Evolutionary conservation across 2,329 filamentous ascomycete species (phyloP), one percentile per base, ranked within the genome.

Genomic region (Fusarium falciforme): DNA sequence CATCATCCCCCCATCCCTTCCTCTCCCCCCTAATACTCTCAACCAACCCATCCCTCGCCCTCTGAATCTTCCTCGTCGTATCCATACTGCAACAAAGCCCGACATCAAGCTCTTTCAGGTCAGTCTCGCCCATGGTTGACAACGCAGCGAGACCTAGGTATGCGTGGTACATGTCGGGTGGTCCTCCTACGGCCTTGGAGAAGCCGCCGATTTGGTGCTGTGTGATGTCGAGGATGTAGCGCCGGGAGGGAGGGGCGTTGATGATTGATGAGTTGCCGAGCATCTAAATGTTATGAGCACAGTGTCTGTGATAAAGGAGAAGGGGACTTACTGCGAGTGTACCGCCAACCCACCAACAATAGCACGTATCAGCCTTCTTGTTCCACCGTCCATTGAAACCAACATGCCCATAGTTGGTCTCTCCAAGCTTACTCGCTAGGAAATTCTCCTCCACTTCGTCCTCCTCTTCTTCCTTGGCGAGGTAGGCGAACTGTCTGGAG

Each of bases 331-430:
- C 85, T 61, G 80, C 77, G 1, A 90, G 80, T 1, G 94, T 90
- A 2, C 90, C 94, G 5, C 89, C 88, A 1, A 94, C 94, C 96
- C 96, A 99, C 87, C 96, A 99, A 25, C 91, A 93, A 82, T 99
- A 99, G 84, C 96, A 99, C 1, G 96, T 98, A 83, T 99, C 96
- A 11, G 94, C 93, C 57, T 92, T 88, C 82, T 99, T 99, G 85
- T 98, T 98, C 80, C 90, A 91, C 59, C 96, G 91, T 29, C 96
- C 96, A 78, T 97, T 98, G 84, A 97, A 95, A 11, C 95, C 96
- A 2, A 94, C 88, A 78, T 88, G 89, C 11, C 84, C 82, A 22
- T 72, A 79, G 5, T 55, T 68, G 5, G 82, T 78, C 1, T 79
- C 77, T 1, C 82, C 81, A n/a, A 86, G 75, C 57, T 80, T 77